Percentiles rank a stretch among this genome's conserved stretches.
phyloP scores from a whole-genome alignment of 2,329 filamentous ascomycete genomes.

The Aureobasidium sp. region DNA sequence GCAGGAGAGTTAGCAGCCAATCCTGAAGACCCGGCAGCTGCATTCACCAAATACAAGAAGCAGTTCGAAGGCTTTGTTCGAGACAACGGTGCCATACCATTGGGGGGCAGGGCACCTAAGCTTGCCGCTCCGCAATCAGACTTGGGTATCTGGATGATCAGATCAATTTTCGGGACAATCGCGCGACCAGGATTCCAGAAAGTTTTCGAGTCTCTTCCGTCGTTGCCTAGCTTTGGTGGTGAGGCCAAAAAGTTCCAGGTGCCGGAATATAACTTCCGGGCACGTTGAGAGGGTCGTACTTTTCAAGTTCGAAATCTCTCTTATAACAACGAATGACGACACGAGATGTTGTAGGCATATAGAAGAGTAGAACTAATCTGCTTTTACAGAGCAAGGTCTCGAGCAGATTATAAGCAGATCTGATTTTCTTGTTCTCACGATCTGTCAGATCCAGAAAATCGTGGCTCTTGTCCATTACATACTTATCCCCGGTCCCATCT shows the following conservation, averaged over 20 bases:
- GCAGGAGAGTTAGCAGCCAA: slow-evolving; percentile 27
- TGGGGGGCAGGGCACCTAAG: slow-evolving; percentile 19
- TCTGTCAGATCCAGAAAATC: too few species aligned
- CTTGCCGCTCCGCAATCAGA: slow-evolving; percentile 19
- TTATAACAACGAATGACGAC: too few species aligned
- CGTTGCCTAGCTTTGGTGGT: background rate
- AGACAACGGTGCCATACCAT: slow-evolving; percentile 22
- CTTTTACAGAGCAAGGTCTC: background rate
- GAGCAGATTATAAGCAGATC: slow-evolving; percentile 10
- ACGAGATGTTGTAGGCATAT: background rate
- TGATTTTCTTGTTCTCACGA: slow-evolving; percentile 22
- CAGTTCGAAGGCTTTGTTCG: slow-evolving; percentile 18
- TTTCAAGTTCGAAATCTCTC: too few species aligned
- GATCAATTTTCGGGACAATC: slow-evolving; percentile 17
- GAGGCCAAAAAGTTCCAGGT: background rate
- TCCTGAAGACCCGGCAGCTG: slow-evolving; percentile 16
- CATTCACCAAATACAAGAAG: slow-evolving; percentile 19
- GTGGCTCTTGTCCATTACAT: background rate
- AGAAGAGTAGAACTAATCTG: background rate
- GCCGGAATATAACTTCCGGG: background rate
- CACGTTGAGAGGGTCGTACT: background rate
- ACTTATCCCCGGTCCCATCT: slow-evolving; percentile 23
- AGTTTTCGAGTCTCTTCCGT: background rate
- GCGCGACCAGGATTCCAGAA: slow-evolving; percentile 11
- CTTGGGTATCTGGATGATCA: slow-evolving; percentile 20